phyloP scores from a whole-genome alignment of 1,284 basidiomycete species.

The Pascua guehoae region DNA sequence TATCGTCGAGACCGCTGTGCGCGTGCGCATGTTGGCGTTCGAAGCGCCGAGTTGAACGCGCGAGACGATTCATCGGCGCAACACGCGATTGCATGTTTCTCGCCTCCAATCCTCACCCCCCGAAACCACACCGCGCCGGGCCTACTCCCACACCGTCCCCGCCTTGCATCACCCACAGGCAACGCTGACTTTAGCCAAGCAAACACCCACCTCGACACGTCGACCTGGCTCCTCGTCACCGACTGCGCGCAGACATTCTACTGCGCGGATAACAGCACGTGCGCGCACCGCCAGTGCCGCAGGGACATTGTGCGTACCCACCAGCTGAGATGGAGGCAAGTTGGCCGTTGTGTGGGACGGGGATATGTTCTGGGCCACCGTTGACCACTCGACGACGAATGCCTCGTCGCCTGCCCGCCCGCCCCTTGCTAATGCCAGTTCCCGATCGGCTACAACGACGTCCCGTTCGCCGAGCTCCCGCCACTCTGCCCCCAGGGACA shows the following conservation, averaged over 20 bases:
- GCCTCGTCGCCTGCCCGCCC: background rate
- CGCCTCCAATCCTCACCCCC: too few species aligned
- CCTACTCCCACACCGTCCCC: background rate
- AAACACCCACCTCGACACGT: conserved; percentile 64
- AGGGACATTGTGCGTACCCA: conserved; percentile 60
- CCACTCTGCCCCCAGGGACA: conserved; percentile 58
- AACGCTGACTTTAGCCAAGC: conserved; percentile 21
- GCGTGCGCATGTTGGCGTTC: too few species aligned
- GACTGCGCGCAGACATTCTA: conserved; percentile 70
- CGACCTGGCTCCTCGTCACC: conserved; percentile 69
- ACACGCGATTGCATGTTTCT: background rate
- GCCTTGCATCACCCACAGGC: background rate
- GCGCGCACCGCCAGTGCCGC: conserved; percentile 65
- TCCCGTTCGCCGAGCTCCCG: conserved; percentile 54
- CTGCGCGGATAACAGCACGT: conserved; percentile 60
- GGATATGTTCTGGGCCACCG: too few species aligned
- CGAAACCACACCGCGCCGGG: background rate
- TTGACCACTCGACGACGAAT: conserved; percentile 2
- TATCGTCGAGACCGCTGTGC: background rate
- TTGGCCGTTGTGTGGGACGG: too few species aligned
- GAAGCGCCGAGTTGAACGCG: background rate
- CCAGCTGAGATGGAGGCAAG: too few species aligned
- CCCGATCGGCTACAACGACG: conserved; percentile 47
- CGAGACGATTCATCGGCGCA: background rate
- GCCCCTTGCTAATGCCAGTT: conserved; percentile 26